Conservation (phyloP, 495 filamentous ascomycete species). For the Venustampulla echinocandica region DNA sequence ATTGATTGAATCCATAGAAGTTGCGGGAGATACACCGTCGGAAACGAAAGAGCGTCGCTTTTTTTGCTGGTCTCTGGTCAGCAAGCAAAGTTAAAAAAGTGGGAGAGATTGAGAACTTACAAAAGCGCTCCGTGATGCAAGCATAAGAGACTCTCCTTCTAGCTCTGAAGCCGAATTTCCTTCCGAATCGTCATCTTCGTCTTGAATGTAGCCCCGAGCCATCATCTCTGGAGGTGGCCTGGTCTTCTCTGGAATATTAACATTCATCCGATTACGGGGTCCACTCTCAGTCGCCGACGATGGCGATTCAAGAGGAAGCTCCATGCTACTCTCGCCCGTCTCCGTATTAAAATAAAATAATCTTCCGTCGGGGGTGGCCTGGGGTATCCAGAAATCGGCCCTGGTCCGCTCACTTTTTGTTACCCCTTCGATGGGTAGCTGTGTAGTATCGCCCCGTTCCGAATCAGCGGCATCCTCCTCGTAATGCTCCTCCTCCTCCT, state of each 20-base stretch:
- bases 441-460: slow-evolving; percentile 48
- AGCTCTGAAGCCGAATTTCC: slow-evolving; percentile 75
- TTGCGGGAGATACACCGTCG: slow-evolving; percentile 77
- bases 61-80: slow-evolving; percentile 16
- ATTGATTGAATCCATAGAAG: slow-evolving; percentile 83
- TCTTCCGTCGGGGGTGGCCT: slow-evolving; percentile 86
- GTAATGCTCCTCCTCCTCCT: slow-evolving; percentile 62
- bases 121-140: slow-evolving; percentile 38
- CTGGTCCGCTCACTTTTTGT: slow-evolving; percentile 67
- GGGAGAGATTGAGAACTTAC: too few species aligned
- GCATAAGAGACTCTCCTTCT: slow-evolving; percentile 51
- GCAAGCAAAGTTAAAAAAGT: slow-evolving; percentile 33
- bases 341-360: slow-evolving; percentile 98
- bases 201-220: slow-evolving; percentile 71
- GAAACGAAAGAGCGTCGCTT: slow-evolving; percentile 55
- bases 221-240: slow-evolving; percentile 88
- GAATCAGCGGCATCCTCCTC: slow-evolving; percentile 61
- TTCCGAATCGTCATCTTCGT: slow-evolving; percentile 77
- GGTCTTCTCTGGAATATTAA: slow-evolving; percentile 82
- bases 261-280: slow-evolving; percentile 77
- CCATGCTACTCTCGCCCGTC: slow-evolving; percentile 86
- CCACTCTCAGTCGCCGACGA: slow-evolving; percentile 72
- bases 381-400: slow-evolving; percentile 96
- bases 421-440: slow-evolving; percentile 60
- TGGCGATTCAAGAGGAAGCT: slow-evolving; percentile 86